Evolutionary conservation across 257 asterid species (phyloP).

Genomic region (Plectranthus barbatus): DNA sequence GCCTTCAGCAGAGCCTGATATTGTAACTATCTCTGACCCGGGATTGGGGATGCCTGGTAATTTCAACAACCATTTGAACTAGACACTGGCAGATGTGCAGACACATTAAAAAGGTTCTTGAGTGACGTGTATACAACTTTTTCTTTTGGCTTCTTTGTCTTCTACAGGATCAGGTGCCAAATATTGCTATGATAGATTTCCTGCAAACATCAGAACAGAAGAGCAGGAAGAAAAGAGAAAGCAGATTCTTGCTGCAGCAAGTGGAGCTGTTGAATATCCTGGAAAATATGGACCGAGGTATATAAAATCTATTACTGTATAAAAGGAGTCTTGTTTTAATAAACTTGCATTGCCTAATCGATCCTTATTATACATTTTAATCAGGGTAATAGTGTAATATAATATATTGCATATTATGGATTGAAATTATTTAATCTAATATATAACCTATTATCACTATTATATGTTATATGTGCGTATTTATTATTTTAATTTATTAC

Average conservation of each 20-base stretch:
- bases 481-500: no score
- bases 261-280: conserved; percentile 79
- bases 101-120: background rate
- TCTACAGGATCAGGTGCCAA: conserved; percentile 50
- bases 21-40: conserved; percentile 62
- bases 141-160: background rate
- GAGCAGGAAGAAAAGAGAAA: conserved; percentile 88
- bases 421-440: no score
- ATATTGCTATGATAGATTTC: conserved; percentile 71
- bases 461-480: no score
- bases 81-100: conserved; percentile 15
- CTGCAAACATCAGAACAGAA: conserved; percentile 61
- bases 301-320: no score
- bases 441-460: no score
- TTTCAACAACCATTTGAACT: conserved; percentile 2
- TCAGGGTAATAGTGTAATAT: no score
- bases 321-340: no score
- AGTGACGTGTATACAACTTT: conserved; percentile 2
- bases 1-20: conserved; percentile 49
- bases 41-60: conserved; percentile 51
- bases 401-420: no score
- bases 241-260: conserved; percentile 85
- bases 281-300: conserved; percentile 61
- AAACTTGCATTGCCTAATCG: no score
- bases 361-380: no score